phyloP scores from a whole-genome alignment of 1,139 yeast genomes.

The Schwanniomyces etchellsii region DNA sequence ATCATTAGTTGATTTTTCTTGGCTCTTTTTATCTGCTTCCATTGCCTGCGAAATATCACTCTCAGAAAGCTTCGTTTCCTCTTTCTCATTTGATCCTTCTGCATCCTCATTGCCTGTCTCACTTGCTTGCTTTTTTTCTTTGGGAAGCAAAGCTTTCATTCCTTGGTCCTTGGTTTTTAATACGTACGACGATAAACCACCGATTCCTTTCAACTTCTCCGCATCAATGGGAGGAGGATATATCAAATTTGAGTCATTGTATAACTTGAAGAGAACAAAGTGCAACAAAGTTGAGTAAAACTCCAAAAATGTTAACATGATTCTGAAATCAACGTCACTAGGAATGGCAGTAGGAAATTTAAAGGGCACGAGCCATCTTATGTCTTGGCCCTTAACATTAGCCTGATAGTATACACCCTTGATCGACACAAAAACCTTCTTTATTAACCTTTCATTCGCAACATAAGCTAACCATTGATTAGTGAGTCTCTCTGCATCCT shows the following conservation, averaged over 20 bases:
- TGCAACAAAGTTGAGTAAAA: constrained; percentile 89
- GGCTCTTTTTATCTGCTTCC: constrained; percentile 39
- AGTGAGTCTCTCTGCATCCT: constrained; percentile 80
- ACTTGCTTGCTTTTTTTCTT: constrained; percentile 12
- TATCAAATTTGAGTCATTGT: constrained; percentile 76
- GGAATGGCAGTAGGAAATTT: constrained; percentile 96
- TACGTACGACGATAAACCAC: constrained; percentile 83
- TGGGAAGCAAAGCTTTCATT: constrained; percentile 37
- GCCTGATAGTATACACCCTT: constrained; percentile 98
- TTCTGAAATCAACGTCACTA: constrained; percentile 88
- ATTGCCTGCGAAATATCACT: constrained; percentile 47
- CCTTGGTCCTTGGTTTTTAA: constrained; percentile 42
- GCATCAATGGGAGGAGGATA: constrained; percentile 87
- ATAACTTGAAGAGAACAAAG: constrained; percentile 79
- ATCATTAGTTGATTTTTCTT: constrained; percentile 28
- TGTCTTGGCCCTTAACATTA: constrained; percentile 80
- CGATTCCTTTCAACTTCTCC: constrained; percentile 72
- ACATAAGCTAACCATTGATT: constrained; percentile 95
- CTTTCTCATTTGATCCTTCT: constrained; percentile 13
- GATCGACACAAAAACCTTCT: constrained; percentile 91
- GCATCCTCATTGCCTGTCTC: constrained; percentile 1
- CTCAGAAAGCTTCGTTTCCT: constrained; percentile 34
- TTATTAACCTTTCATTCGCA: constrained; percentile 74
- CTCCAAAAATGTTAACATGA: constrained; percentile 94
- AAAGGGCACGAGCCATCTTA: constrained; percentile 95